Base-by-base conservation (phyloP, 2,329 filamentous ascomycete species). In the Scorias spongiosa region DNA sequence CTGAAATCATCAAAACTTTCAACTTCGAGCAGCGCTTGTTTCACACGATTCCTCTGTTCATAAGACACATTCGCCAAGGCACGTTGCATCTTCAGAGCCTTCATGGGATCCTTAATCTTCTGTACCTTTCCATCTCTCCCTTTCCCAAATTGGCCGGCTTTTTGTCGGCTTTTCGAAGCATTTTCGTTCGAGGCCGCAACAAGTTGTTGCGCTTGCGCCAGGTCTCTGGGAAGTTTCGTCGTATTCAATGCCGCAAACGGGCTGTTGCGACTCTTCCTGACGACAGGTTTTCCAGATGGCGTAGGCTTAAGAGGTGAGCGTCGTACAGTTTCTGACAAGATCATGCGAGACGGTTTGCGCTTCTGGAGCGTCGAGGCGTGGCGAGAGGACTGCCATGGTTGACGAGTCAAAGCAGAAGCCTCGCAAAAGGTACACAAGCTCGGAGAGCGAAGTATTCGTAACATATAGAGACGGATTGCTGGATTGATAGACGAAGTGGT, bases 31-130 rank as follows among this genome's bases (percentile, higher is more conserved):
- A 81, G 68, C 51, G 67, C 68, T 41, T 68, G 66, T 78, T 85
- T 80, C 51, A 78, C 65, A 41, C 67, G 65, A n/a, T 64, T 66
- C 44, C 78, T 72, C 52, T 77, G 75, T 32, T 76, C 76, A 58
- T 95, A 95, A 0, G 85, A 76, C 4, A 96, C 71, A 2, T 80
- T 76, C 2, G 84, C 69, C 49, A 96, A 68, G 2, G 83, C 72
- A 42, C 79, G 78, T 60, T 95, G 89, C 89, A 96, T 96, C 66
- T 93, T 94, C 62, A 96, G 70, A 4, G 89, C 88, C 60, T 93
- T 88, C 63, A 76, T 82, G 7, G 74, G 64, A 41, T 71, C 68
- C 17, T 68, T 67, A 46, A 66, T 62, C 48, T 69, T 67, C 59
- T 69, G 62, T 53, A 67, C 59, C 65, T 52, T 57, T 49, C 48